These are phyloP conservation scores for Cutaneotrichosporon cyanovorans DNA, from an alignment of 1,284 basidiomycete species.

Conservation along the genomic window DNA sequence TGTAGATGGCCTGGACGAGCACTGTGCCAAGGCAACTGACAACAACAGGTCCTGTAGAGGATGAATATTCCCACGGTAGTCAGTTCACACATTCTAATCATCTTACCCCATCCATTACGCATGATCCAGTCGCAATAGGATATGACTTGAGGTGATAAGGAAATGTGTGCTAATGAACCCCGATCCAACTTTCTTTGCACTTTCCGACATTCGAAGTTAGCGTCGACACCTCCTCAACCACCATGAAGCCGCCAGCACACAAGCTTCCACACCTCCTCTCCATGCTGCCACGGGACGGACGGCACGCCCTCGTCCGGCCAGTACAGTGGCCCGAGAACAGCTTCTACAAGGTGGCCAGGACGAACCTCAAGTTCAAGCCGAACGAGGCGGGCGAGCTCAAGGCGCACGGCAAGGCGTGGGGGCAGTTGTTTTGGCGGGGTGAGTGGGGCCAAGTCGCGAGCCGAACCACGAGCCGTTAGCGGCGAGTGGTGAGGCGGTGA, in stretches of 20 bases:
- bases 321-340: slow-evolving; percentile 20
- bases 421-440: slow-evolving; percentile 32
- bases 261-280: slow-evolving; percentile 30
- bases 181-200: neutral
- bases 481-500: too few relatives aligned
- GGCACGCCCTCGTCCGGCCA: slow-evolving; percentile 24
- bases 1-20: too few relatives aligned
- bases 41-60: too few relatives aligned
- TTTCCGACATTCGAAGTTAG: slow-evolving; percentile 1
- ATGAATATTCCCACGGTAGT: too few relatives aligned
- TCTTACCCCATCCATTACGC: too few relatives aligned
- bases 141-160: too few relatives aligned
- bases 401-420: slow-evolving; percentile 29
- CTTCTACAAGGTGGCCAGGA: slow-evolving; percentile 32
- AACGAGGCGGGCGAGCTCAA: slow-evolving; percentile 11
- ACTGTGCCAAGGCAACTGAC: too few relatives aligned
- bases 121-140: too few relatives aligned
- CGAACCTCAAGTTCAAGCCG: slow-evolving; percentile 24
- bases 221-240: neutral
- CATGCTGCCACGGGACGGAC: slow-evolving; percentile 23
- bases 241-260: slow-evolving; percentile 11
- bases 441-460: too few relatives aligned
- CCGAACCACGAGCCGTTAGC: too few relatives aligned
- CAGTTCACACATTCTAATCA: too few relatives aligned
- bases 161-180: too few relatives aligned